These are phyloP conservation scores for Mycena rosella DNA, from an alignment of 768 basidiomycete species.

Conservation along the genomic window DNA sequence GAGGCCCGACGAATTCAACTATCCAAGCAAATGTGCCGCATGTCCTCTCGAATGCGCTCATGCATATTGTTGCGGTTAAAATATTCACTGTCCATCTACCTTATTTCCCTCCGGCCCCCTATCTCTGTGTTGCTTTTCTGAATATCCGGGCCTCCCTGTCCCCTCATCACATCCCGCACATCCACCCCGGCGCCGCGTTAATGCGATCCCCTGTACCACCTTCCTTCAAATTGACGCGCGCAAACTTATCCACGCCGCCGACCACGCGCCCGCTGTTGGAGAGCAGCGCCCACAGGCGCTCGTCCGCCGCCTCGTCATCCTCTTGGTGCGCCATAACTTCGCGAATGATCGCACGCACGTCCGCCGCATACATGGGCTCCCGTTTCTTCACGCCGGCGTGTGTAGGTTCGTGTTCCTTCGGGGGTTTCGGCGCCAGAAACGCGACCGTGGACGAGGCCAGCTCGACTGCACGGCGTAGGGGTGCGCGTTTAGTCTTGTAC, in stretches of 20 bases:
- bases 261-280: constrained; percentile 2
- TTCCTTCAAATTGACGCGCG: not conserved
- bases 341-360: not conserved
- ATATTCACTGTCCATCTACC: too few species aligned
- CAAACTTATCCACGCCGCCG: constrained; percentile 18
- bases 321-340: not conserved
- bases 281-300: not conserved
- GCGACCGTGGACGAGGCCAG: too few species aligned
- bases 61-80: too few species aligned
- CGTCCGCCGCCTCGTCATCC: constrained; percentile 5
- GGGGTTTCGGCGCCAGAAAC: too few species aligned
- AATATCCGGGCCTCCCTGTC: too few species aligned
- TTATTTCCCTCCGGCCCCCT: too few species aligned
- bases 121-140: not conserved
- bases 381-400: too few species aligned
- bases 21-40: too few species aligned
- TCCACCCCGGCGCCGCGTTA: not conserved
- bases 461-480: not conserved
- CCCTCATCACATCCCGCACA: not conserved
- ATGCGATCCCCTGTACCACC: not conserved
- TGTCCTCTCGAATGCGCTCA: too few species aligned
- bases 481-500: not conserved
- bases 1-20: too few species aligned
- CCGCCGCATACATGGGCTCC: not conserved
- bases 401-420: too few species aligned